These are phyloP conservation scores for Fraxinus quadrangulata DNA, from an alignment of 257 asterid species.

Conservation along the genomic window DNA sequence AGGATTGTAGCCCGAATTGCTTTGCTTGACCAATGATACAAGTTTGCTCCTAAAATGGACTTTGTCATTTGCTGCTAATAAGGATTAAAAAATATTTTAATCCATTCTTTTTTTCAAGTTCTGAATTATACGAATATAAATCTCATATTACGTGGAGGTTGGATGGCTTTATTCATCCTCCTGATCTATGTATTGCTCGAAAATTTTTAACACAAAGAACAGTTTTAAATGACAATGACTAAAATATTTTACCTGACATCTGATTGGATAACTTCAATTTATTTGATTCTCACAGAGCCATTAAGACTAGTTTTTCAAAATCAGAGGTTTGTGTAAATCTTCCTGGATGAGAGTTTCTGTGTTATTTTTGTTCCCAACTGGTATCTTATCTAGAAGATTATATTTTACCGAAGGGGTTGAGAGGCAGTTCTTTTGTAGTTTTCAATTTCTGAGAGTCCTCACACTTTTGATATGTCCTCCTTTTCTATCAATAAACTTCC, in stretches of 20 bases:
- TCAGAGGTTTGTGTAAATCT: not conserved
- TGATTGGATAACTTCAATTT: not conserved
- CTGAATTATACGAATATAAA: not conserved
- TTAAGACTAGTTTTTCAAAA: not conserved
- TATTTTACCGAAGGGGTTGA: not conserved
- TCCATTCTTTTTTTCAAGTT: not conserved
- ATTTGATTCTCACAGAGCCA: not conserved
- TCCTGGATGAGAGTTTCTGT: not conserved
- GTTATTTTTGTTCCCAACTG: not conserved
- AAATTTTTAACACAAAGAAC: not conserved
- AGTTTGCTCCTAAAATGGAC: not conserved
- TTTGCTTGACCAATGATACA: not conserved
- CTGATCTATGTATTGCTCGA: not conserved
- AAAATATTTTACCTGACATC: not conserved
- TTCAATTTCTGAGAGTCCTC: not conserved
- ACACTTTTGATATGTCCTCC: not conserved
- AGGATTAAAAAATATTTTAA: not conserved
- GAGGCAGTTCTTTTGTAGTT: not conserved
- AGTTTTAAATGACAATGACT: not conserved
- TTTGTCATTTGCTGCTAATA: not conserved
- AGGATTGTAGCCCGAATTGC: not conserved
- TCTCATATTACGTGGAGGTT: not conserved
- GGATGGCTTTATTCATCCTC: not conserved
- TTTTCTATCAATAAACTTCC: not conserved
- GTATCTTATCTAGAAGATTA: not conserved